These are phyloP conservation scores for Hypoxylon sp. DNA, from an alignment of 2,329 filamentous ascomycete species.

Conservation along the genomic window DNA sequence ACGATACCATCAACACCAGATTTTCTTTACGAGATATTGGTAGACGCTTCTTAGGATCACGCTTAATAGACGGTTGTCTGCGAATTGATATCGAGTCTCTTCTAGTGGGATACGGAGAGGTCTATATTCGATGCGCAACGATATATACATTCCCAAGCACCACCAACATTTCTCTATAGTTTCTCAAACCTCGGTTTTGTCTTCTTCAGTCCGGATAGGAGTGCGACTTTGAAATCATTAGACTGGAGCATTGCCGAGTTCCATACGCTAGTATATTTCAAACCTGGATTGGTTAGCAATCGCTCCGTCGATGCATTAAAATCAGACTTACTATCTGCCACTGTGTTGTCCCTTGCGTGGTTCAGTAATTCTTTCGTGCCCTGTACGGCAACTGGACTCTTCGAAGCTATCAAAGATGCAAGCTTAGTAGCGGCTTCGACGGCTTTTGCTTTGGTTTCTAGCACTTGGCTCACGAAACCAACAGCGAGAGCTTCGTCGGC, in stretches of 20 bases:
- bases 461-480: constrained; percentile 78
- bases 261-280: constrained; percentile 90
- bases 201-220: constrained; percentile 84
- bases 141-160: constrained; percentile 4
- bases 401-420: constrained; percentile 73
- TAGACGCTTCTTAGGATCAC: constrained; percentile 5
- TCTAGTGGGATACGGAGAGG: not conserved
- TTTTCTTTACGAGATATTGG: not conserved
- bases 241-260: constrained; percentile 88
- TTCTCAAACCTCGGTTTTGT: constrained; percentile 88
- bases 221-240: constrained; percentile 79
- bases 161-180: constrained; percentile 65
- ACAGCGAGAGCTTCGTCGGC: constrained; percentile 77
- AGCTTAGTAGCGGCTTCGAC: constrained; percentile 50
- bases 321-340: constrained; percentile 76
- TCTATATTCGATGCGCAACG: constrained; percentile 14
- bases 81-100: constrained; percentile 11
- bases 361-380: constrained; percentile 54
- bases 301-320: constrained; percentile 8
- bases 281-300: constrained; percentile 60
- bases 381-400: constrained; percentile 78
- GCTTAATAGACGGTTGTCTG: constrained; percentile 7
- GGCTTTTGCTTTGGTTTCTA: constrained; percentile 59
- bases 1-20: not conserved
- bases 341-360: constrained; percentile 78